These are phyloP conservation scores for Boletus hoseneyae DNA, from an alignment of 1,284 basidiomycete genomes.

Conservation along the genomic window DNA sequence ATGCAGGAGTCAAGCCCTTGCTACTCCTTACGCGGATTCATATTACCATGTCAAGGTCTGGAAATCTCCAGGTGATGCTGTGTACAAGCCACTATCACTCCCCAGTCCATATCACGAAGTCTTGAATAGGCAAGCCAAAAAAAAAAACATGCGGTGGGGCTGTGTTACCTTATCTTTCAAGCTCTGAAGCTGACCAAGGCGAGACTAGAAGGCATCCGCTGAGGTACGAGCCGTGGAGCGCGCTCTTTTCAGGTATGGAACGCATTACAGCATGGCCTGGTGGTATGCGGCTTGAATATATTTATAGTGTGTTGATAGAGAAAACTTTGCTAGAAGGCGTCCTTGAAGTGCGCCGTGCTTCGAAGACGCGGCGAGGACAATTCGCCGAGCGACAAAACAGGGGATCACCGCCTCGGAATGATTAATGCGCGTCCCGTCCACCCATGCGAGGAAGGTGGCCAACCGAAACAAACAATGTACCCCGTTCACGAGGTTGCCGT, in stretches of 20 bases:
- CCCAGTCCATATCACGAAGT: constrained; percentile 32
- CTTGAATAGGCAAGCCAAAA: constrained; percentile 2
- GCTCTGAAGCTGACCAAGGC: constrained; percentile 35
- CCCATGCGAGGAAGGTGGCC: neutral
- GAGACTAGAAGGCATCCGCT: constrained; percentile 33
- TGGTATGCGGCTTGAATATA: constrained; percentile 14
- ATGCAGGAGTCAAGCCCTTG: neutral
- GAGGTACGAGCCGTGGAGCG: constrained; percentile 34
- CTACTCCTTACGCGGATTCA: neutral
- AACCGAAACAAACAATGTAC: neutral
- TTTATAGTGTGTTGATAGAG: neutral
- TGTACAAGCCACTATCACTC: constrained; percentile 28
- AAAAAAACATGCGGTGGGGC: constrained; percentile 36
- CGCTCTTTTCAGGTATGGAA: constrained; percentile 17
- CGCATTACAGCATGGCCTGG: constrained; percentile 27
- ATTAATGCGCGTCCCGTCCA: neutral
- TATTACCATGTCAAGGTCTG: constrained; percentile 16
- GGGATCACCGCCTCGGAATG: neutral
- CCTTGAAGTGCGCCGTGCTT: neutral
- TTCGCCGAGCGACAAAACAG: neutral
- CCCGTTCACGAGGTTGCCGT: too few species aligned
- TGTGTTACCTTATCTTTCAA: constrained; percentile 40
- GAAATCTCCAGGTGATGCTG: constrained; percentile 22
- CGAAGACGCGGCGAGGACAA: neutral
- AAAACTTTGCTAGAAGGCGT: neutral